Evolutionary conservation across 2,329 filamentous ascomycete genomes (phyloP).

Genomic region (Alternaria sp.): DNA sequence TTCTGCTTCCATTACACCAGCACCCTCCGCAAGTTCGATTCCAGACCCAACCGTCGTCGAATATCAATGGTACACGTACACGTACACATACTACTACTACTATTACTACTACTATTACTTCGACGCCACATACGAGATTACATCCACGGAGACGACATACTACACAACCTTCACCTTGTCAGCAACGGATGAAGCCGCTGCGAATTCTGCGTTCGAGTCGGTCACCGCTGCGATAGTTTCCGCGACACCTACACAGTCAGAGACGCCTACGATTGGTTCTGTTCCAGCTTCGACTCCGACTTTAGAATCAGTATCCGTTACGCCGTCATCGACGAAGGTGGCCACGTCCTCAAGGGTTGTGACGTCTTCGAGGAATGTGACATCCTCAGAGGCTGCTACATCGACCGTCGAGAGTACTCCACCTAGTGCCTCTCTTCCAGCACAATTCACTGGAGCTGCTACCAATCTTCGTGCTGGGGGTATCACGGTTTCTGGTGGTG

Average conservation of each 20-base stretch:
- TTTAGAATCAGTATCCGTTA: not conserved
- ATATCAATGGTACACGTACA: constrained; percentile 5
- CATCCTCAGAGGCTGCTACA: not conserved
- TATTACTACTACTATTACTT: constrained; percentile 7
- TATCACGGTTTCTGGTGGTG: not conserved
- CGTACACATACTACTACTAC: not conserved
- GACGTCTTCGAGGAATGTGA: not conserved
- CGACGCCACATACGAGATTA: not conserved
- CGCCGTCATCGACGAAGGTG: not conserved
- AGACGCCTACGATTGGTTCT: constrained; percentile 5
- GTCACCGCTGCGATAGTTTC: not conserved
- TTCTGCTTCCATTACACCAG: constrained; percentile 4
- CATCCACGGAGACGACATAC: constrained; percentile 1
- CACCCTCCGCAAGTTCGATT: not conserved
- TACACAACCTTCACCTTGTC: constrained; percentile 3
- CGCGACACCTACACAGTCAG: not conserved
- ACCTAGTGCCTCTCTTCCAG: not conserved
- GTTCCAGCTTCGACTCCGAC: not conserved
- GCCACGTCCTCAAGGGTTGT: not conserved
- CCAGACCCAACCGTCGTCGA: not conserved
- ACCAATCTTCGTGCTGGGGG: not conserved
- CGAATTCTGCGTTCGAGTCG: not conserved
- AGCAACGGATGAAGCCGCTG: not conserved
- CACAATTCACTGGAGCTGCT: not conserved
- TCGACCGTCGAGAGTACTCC: not conserved